Base-by-base conservation (phyloP, 345 rosid genomes). In the Gossypium stocksii region DNA sequence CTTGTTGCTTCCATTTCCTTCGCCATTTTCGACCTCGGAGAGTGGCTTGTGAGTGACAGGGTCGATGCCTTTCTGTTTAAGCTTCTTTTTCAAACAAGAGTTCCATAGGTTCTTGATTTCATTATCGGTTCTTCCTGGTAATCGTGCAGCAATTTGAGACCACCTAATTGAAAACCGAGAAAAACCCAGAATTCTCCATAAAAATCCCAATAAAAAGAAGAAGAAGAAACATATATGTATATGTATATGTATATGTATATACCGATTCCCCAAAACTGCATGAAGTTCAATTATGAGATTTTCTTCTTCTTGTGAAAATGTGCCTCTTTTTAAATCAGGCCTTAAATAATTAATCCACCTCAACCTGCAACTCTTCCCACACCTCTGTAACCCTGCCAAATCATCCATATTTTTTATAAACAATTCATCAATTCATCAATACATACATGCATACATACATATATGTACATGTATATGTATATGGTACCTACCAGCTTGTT, bases 321-420 rank as follows among this genome's bases (percentile, higher is more conserved):
- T 90, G 78, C 98, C 98, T 83, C 98, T 77, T 81, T 94, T 92
- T 80, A 94, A 87, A 86, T 94, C 98, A 69, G 97, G 98, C 85
- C 98, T 87, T 76, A 94, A 63, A 85, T 94, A 92, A 75, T 94
- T 94, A 74, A 94, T 94, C 98, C 98, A 94, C 74, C 98, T 88
- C 60, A 94, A 81, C 76, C 98, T 87, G 79, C 98, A 94, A 71
- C 98, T 94, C 80, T 94, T 94, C 16, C 98, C 98, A 79, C 98
- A 94, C 79, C 98, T 89, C 70, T 90, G 98, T 62, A 94, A 72
- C 57, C 98, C 98, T 94, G 89, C 48, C 48, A 22, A 23, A 58
- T 58, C 11, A 58, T 4, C 1, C 60, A 56, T 19, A 17, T n/a
- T 56, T 56, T 34, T 4, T 34, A 34, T 34, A 34, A 34, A 34